Conservation (phyloP, 2,329 filamentous ascomycete genomes). For the Fusarium multiceps region DNA sequence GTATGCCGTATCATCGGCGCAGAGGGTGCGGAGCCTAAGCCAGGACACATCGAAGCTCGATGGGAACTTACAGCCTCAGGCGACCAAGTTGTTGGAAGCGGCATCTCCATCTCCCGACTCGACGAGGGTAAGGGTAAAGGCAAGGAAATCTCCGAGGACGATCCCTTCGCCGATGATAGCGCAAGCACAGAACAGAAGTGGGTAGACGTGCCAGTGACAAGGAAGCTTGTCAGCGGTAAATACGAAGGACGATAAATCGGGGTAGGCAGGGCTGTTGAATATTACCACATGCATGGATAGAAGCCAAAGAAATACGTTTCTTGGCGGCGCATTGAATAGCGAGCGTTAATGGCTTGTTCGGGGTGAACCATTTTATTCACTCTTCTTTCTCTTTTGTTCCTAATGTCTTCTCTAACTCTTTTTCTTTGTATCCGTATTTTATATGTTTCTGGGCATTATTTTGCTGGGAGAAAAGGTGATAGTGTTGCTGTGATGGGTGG, state of each 20-base stretch:
- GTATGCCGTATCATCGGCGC: constrained; percentile 83
- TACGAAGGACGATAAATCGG: constrained; percentile 67
- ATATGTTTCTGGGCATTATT: constrained; percentile 25
- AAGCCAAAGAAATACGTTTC: constrained; percentile 44
- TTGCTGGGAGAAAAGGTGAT: constrained; percentile 1
- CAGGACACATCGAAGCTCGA: constrained; percentile 82
- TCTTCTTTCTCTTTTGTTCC: constrained; percentile 26
- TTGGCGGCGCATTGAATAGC: constrained; percentile 47
- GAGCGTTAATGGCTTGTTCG: constrained; percentile 41
- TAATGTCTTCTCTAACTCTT: constrained; percentile 10
- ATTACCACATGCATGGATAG: constrained; percentile 37
- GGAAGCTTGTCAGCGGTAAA: constrained; percentile 79
- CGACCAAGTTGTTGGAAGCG: constrained; percentile 62
- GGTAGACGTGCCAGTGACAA: constrained; percentile 72
- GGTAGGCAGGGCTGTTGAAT: not conserved
- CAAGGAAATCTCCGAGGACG: constrained; percentile 62
- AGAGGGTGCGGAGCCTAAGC: constrained; percentile 74
- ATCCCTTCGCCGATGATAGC: constrained; percentile 74
- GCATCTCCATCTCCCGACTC: constrained; percentile 72
- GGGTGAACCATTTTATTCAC: constrained; percentile 35
- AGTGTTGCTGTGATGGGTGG: constrained; percentile 4
- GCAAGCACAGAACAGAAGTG: constrained; percentile 59
- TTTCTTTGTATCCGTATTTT: constrained; percentile 33
- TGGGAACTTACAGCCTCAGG: constrained; percentile 72
- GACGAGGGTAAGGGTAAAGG: constrained; percentile 64